phyloP scores from a whole-genome alignment of 2,329 filamentous ascomycete genomes.

The Lasiodiplodia sp. region DNA sequence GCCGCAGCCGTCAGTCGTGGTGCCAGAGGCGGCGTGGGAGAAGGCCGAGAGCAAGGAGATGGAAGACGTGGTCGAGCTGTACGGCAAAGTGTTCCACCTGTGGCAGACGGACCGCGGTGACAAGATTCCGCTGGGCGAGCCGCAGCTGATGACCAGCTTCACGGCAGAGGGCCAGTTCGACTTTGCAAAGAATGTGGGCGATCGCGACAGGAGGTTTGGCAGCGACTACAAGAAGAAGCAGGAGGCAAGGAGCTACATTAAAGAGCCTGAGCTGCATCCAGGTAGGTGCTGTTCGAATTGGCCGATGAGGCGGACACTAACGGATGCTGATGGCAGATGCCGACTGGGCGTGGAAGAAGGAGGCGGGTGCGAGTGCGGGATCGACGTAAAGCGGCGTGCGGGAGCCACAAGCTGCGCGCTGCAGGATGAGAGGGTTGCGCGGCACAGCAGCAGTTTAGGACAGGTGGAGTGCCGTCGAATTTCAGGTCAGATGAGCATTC shows the following conservation, averaged over 20 bases:
- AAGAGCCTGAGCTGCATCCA: slow-evolving; percentile 54
- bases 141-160: slow-evolving; percentile 71
- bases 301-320: not conserved
- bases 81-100: slow-evolving; percentile 85
- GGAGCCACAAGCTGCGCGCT: slow-evolving; percentile 6
- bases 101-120: slow-evolving; percentile 86
- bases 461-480: slow-evolving; percentile 1
- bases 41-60: slow-evolving; percentile 80
- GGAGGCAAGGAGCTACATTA: slow-evolving; percentile 61
- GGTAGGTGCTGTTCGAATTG: slow-evolving; percentile 16
- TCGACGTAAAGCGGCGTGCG: slow-evolving; percentile 9
- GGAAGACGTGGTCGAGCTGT: slow-evolving; percentile 75
- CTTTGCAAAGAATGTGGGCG: slow-evolving; percentile 54
- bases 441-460: not conserved
- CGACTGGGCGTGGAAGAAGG: slow-evolving; percentile 28
- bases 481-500: slow-evolving; percentile 10
- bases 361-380: slow-evolving; percentile 4
- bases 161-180: slow-evolving; percentile 59
- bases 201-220: slow-evolving; percentile 62
- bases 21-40: slow-evolving; percentile 73
- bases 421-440: not conserved
- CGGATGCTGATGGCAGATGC: slow-evolving; percentile 23
- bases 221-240: slow-evolving; percentile 61
- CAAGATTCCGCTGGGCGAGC: slow-evolving; percentile 64
- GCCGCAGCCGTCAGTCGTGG: slow-evolving; percentile 61